phyloP scores from a whole-genome alignment of 331 rosid species.

The Malus hybrid region DNA sequence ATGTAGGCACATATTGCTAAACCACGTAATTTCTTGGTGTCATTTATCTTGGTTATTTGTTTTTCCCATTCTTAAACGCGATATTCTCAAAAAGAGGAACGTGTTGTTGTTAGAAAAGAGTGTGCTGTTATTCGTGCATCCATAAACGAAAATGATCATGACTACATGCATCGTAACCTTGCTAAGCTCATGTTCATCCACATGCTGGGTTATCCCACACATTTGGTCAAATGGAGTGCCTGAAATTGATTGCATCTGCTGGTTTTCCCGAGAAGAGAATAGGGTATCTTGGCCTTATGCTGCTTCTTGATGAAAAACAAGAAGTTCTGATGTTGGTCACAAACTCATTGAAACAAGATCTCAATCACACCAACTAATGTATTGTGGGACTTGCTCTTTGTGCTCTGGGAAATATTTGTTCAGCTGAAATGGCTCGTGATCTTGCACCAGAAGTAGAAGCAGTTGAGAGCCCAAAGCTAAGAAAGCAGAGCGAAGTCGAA shows the following conservation, averaged over 20 bases:
- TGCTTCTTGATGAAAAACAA: slow-evolving; percentile 99
- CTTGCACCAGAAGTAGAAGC: slow-evolving; percentile 97
- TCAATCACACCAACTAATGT: slow-evolving; percentile 89
- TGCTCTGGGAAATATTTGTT: slow-evolving; percentile 97
- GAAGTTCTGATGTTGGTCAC: slow-evolving; percentile 99
- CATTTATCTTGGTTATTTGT: too few species aligned
- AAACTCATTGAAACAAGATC: slow-evolving; percentile 97
- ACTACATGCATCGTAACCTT: slow-evolving; percentile 92
- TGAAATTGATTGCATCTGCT: slow-evolving; percentile 88
- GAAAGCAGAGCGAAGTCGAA: slow-evolving; percentile 63
- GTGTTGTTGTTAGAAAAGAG: slow-evolving; percentile 92
- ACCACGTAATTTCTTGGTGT: too few species aligned
- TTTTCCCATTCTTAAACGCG: too few species aligned
- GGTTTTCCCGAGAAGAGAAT: slow-evolving; percentile 99
- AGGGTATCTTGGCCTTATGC: slow-evolving; percentile 99
- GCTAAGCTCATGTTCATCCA: slow-evolving; percentile 99
- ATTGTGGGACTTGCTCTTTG: slow-evolving; percentile 99
- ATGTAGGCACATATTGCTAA: too few species aligned
- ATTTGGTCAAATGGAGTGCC: slow-evolving; percentile 99
- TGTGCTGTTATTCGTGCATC: slow-evolving; percentile 96
- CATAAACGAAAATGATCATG: slow-evolving; percentile 84
- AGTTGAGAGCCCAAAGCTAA: slow-evolving; percentile 27
- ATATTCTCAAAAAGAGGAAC: too few species aligned
- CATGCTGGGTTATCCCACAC: slow-evolving; percentile 99
- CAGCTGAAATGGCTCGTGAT: slow-evolving; percentile 99